Evolutionary conservation across 495 filamentous ascomycete species (phyloP).

Genomic region (Aspergillus homomorphus): DNA sequence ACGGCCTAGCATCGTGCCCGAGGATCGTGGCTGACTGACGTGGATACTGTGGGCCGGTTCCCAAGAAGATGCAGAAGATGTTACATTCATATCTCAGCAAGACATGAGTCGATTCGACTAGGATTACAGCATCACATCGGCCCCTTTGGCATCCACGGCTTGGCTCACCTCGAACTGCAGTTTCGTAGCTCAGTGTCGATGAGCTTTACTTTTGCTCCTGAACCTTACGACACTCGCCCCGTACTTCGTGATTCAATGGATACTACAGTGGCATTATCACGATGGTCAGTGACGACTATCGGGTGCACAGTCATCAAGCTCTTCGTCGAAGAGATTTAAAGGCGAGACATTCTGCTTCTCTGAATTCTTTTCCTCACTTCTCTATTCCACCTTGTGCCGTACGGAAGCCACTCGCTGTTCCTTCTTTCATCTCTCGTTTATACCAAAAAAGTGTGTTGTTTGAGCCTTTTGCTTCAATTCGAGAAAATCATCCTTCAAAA

Average conservation of each 20-base stretch:
- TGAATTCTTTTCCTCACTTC: constrained; percentile 14
- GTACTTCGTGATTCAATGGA: constrained; percentile 13
- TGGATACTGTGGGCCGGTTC: constrained; percentile 17
- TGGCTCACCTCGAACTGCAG: constrained; percentile 1
- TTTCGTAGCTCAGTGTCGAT: neutral
- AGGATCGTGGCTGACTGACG: constrained; percentile 4
- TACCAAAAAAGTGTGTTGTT: constrained; percentile 21
- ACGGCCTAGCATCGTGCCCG: neutral
- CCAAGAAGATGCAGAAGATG: constrained; percentile 33
- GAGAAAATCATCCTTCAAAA: constrained; percentile 29
- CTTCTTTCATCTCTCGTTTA: constrained; percentile 39
- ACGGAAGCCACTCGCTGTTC: constrained; percentile 24
- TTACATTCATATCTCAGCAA: constrained; percentile 31
- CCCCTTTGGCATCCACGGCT: constrained; percentile 26
- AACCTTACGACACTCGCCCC: constrained; percentile 10
- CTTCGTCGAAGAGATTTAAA: constrained; percentile 33
- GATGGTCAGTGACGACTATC: constrained; percentile 7
- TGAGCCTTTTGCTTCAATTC: constrained; percentile 12
- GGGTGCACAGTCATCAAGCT: constrained; percentile 17
- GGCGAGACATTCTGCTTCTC: constrained; percentile 6
- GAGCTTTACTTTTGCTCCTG: constrained; percentile 18
- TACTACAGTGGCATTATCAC: constrained; percentile 33
- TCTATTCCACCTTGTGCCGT: constrained; percentile 11
- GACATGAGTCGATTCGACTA: constrained; percentile 17
- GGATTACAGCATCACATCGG: constrained; percentile 18